A percentile compares a stretch with the other conserved stretches of the same genome.
phyloP scores from a whole-genome alignment of 169 alveolate species.

The Cryptosporidium felis region DNA sequence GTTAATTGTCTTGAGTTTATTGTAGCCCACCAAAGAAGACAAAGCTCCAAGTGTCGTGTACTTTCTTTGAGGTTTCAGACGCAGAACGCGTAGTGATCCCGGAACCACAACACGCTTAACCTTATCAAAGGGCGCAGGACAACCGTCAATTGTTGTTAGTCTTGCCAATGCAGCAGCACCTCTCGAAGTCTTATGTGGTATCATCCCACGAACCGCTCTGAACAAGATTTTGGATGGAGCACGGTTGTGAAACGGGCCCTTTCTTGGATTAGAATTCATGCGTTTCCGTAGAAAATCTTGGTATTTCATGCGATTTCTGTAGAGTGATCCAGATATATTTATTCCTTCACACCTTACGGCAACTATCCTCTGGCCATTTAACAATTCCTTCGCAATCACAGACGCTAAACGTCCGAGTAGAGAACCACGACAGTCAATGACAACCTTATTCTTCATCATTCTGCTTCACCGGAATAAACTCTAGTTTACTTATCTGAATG shows the following conservation, averaged over 20 bases:
- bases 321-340: constrained; percentile 94
- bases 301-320: constrained; percentile 93
- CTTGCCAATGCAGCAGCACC: constrained; percentile 96
- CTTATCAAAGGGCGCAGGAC: constrained; percentile 94
- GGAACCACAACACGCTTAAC: constrained; percentile 92
- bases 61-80: constrained; percentile 85
- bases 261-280: constrained; percentile 95
- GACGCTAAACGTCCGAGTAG: constrained; percentile 99
- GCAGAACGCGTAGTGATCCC: constrained; percentile 89
- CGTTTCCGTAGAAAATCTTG: constrained; percentile 93
- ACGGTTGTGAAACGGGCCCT: constrained; percentile 96
- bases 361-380: constrained; percentile 95
- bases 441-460: constrained; percentile 87
- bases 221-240: constrained; percentile 97
- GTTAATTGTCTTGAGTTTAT: constrained; percentile 84
- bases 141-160: constrained; percentile 93
- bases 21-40: constrained; percentile 92
- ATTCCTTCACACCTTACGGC: constrained; percentile 97
- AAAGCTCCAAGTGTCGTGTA: constrained; percentile 90
- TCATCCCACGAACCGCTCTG: constrained; percentile 99
- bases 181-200: constrained; percentile 97
- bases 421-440: constrained; percentile 98
- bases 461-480: constrained; percentile 51
- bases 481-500: background rate
- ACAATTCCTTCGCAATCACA: constrained; percentile 96